Evolutionary conservation across 2,329 filamentous ascomycete species (phyloP).

Genomic region (Fusarium chlamydosporum): DNA sequence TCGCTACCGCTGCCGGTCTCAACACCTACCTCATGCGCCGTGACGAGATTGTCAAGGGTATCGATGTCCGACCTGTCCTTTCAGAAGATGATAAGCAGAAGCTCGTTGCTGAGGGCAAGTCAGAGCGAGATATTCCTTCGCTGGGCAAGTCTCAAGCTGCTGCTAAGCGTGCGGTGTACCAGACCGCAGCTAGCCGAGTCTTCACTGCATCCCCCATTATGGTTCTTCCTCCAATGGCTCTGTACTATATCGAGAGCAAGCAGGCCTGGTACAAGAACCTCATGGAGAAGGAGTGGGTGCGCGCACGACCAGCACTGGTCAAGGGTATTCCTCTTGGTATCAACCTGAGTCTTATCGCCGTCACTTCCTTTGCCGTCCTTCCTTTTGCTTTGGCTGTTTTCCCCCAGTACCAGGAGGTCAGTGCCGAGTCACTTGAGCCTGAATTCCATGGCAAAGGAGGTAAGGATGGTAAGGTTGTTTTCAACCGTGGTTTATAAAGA

Average conservation of each 20-base stretch:
- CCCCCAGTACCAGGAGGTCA: slow-evolving; percentile 88
- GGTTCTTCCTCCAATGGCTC: slow-evolving; percentile 89
- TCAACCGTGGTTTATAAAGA: slow-evolving; percentile 89
- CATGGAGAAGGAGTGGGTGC: slow-evolving; percentile 81
- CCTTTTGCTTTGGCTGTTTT: slow-evolving; percentile 93
- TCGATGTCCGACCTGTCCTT: slow-evolving; percentile 90
- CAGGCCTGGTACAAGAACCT: slow-evolving; percentile 58
- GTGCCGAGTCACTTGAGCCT: slow-evolving; percentile 80
- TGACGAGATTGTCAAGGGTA: slow-evolving; percentile 93
- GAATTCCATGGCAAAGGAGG: slow-evolving; percentile 89
- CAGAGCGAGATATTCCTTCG: slow-evolving; percentile 75
- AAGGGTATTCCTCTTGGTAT: slow-evolving; percentile 74
- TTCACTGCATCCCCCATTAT: slow-evolving; percentile 97
- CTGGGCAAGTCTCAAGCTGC: slow-evolving; percentile 91
- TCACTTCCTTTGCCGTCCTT: slow-evolving; percentile 88
- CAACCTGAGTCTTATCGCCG: slow-evolving; percentile 88
- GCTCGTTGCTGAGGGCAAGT: slow-evolving; percentile 69
- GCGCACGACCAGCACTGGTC: slow-evolving; percentile 76
- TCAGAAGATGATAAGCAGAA: slow-evolving; percentile 76
- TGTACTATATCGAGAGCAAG: slow-evolving; percentile 81
- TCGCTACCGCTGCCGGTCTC: slow-evolving; percentile 89
- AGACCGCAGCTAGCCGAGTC: slow-evolving; percentile 92
- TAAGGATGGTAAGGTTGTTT: slow-evolving; percentile 86
- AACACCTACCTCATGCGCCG: slow-evolving; percentile 99
- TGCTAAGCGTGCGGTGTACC: slow-evolving; percentile 88